Conservation (phyloP, 345 rosid genomes). For the Ailanthus altissimus region DNA sequence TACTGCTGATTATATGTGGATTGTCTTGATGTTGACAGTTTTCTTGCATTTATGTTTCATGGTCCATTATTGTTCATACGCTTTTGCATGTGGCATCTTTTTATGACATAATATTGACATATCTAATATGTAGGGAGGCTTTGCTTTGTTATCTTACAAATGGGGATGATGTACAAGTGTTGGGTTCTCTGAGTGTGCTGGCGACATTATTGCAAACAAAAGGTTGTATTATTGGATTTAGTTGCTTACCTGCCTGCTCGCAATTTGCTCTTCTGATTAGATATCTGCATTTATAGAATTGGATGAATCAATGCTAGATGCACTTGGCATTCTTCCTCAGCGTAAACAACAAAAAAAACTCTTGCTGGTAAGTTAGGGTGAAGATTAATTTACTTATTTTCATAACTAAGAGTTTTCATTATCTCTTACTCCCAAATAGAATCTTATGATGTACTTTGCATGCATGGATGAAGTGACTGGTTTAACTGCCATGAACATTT, state of each 20-base stretch:
- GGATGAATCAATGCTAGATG: conserved; percentile 95
- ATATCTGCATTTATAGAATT: conserved; percentile 54
- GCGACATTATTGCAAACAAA: conserved; percentile 95
- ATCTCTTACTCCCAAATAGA: neutral
- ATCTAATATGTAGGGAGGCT: conserved; percentile 58
- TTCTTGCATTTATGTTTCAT: neutral
- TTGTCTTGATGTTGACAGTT: neutral
- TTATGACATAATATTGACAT: conserved; percentile 19
- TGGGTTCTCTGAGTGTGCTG: conserved; percentile 81
- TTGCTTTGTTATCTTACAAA: conserved; percentile 65
- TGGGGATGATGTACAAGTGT: conserved; percentile 75
- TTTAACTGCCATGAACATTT: neutral
- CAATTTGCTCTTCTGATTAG: conserved; percentile 28
- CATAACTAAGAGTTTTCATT: neutral
- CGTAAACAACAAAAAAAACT: conserved; percentile 94
- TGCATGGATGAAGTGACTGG: neutral
- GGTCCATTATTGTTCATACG: neutral
- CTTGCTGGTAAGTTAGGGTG: conserved; percentile 64
- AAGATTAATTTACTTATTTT: conserved; percentile 17
- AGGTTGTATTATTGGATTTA: conserved; percentile 49
- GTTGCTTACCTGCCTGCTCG: conserved; percentile 21
- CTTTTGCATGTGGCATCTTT: conserved; percentile 7
- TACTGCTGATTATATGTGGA: neutral
- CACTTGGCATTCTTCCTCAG: conserved; percentile 97
- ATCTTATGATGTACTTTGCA: neutral